Evolutionary conservation across 1,284 basidiomycete genomes (phyloP), one percentile per base, ranked within the genome.

Genomic region (Rhodofomes roseus): DNA sequence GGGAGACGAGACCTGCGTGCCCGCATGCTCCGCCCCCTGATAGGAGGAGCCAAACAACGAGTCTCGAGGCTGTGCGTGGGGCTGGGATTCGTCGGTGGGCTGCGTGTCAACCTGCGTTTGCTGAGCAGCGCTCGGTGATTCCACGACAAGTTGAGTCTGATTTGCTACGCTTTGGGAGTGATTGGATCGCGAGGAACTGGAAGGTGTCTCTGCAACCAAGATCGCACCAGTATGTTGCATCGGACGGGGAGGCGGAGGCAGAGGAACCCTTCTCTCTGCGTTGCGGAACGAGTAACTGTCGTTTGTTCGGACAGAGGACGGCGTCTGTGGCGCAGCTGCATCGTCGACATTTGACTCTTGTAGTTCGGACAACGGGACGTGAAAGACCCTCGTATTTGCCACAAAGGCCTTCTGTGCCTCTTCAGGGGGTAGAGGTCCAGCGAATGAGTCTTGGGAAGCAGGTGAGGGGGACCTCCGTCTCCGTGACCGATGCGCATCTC

Each of bases 391-490:
- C 25, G 80, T 73, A n/a, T 74, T 73, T 8, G 81, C 76, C 9
- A 86, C 65, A 66, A 78, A 81, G 23, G 69, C 71, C 57, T 78
- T 74, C 37, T 76, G 77, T 9, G 77, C 78, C 59, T 86, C 80
- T 51, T 78, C 74, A 20, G 56, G 61, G 4, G 79, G 75, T 36
- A 76, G 62, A 16, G 77, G 75, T 31, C 75, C 81, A 44, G 77
- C 84, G 62, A 90, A 88, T 1, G 87, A 89, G 67, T 88, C 87
- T 67, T 82, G 78, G 2, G 85, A 77, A 6, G 69, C 53, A 31
- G 68, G 65, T 5, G 80, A 78, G 31, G 73, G 72, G 20, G 79
- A 79, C 46, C 75, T 72, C 44, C 54, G 60, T 57, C 60, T 62
- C n/a, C 54, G 62, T 12, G 63, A 56, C 36, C 62, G 62, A 0